phyloP scores from a whole-genome alignment of 495 filamentous ascomycete genomes.

The Daldinia childiae region DNA sequence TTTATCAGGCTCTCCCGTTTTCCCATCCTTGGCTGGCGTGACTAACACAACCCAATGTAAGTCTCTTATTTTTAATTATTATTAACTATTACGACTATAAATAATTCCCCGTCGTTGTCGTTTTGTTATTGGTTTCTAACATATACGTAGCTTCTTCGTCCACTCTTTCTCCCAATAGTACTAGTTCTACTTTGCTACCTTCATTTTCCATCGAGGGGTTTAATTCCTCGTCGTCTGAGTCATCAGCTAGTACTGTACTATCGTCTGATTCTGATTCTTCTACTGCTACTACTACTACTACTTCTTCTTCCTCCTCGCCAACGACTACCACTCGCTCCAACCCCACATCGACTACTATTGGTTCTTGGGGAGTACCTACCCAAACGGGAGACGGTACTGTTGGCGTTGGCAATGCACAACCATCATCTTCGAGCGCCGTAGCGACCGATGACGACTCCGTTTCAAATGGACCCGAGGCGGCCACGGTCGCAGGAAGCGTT shows the following conservation, averaged over 20 bases:
- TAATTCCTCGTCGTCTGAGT: slow-evolving; percentile 29
- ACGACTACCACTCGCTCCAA: slow-evolving; percentile 26
- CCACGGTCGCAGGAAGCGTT: slow-evolving; percentile 69
- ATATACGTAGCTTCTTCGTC: slow-evolving; percentile 44
- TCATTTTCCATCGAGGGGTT: slow-evolving; percentile 39
- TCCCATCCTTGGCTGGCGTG: slow-evolving; percentile 53
- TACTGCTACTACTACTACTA: background rate
- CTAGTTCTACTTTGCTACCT: slow-evolving; percentile 44
- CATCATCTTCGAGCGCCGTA: slow-evolving; percentile 31
- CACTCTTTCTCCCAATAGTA: slow-evolving; percentile 54
- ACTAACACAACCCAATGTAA: slow-evolving; percentile 57
- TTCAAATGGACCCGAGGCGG: slow-evolving; percentile 32
- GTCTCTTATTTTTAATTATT: slow-evolving; percentile 18
- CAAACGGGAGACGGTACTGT: slow-evolving; percentile 13
- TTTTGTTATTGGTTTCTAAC: slow-evolving; percentile 11
- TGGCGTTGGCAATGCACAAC: slow-evolving; percentile 32
- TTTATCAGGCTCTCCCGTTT: slow-evolving; percentile 55
- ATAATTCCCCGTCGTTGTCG: background rate
- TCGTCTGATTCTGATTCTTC: slow-evolving; percentile 22
- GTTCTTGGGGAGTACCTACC: slow-evolving; percentile 15
- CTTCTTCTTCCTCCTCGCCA: background rate
- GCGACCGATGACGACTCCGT: slow-evolving; percentile 26
- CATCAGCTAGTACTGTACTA: slow-evolving; percentile 38
- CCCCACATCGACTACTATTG: slow-evolving; percentile 17
- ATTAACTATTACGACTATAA: background rate